Conservation (phyloP, 257 asterid genomes). For the Solanum tarapatanum region DNA sequence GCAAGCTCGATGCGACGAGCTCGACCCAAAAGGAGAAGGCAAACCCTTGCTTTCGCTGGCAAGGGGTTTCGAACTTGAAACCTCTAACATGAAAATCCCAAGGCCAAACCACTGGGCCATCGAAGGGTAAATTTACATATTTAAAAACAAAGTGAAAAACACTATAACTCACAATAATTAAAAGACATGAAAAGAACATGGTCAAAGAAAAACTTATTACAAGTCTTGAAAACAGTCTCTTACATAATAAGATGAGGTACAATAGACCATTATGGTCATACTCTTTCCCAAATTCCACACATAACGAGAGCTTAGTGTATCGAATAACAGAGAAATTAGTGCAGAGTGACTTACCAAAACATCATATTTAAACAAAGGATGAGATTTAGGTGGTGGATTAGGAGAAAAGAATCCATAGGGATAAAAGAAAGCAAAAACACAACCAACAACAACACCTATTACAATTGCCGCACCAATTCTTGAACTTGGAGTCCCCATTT, state of each 20-base stretch:
- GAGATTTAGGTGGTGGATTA: neutral
- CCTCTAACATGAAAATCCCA: neutral
- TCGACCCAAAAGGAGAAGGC: neutral
- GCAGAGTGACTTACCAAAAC: slow-evolving; percentile 3
- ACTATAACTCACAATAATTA: neutral
- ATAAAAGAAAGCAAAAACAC: slow-evolving; percentile 6
- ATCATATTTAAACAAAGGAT: neutral
- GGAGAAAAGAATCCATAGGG: slow-evolving; percentile 5
- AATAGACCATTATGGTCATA: neutral
- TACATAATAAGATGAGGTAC: neutral
- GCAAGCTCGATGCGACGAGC: neutral
- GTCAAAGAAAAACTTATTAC: neutral
- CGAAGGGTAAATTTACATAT: neutral
- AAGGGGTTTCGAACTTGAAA: neutral
- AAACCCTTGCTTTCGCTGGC: neutral
- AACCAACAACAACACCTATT: slow-evolving; percentile 10
- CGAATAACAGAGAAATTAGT: neutral
- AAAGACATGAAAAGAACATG: neutral
- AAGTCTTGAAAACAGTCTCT: neutral
- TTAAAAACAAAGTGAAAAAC: neutral
- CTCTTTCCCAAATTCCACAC: accelerated
- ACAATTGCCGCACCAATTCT: slow-evolving; percentile 6
- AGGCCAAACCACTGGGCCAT: neutral
- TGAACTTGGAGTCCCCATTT: slow-evolving; percentile 6
- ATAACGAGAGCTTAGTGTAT: neutral